Conservation (phyloP, 257 asterid genomes). For the Linderniella brevidens region DNA sequence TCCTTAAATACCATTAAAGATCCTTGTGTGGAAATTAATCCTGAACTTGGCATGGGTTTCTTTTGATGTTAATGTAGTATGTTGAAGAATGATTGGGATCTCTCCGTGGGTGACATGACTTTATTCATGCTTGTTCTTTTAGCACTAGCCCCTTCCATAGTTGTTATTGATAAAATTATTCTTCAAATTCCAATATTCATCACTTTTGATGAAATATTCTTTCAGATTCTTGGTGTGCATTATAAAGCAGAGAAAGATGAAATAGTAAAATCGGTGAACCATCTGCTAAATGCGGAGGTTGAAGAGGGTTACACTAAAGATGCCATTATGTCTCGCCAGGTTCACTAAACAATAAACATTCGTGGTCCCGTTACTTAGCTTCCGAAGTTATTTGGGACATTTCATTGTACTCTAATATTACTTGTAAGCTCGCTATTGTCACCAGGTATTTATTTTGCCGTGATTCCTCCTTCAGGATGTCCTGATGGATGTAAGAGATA, state of each 20-base stretch:
- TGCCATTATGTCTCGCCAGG: slow-evolving; percentile 79
- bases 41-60: too few species aligned
- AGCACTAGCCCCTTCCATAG: too few species aligned
- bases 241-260: slow-evolving; percentile 92
- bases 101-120: too few species aligned
- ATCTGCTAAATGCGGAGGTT: slow-evolving; percentile 64
- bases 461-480: slow-evolving; percentile 39
- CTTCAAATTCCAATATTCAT: slow-evolving; percentile 3
- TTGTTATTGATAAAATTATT: too few species aligned
- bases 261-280: slow-evolving; percentile 79
- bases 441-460: slow-evolving; percentile 7
- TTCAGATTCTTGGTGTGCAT: slow-evolving; percentile 80
- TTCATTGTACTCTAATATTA: background rate
- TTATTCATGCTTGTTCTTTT: too few species aligned
- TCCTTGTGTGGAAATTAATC: too few species aligned
- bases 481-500: slow-evolving; percentile 87
- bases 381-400: background rate
- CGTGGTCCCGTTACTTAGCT: slow-evolving; percentile 1
- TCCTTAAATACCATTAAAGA: too few species aligned
- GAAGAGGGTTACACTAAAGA: slow-evolving; percentile 95
- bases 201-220: slow-evolving; percentile 12
- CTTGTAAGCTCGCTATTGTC: background rate
- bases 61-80: too few species aligned
- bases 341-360: slow-evolving; percentile 11
- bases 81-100: too few species aligned